Percentiles rank a stretch among this genome's conserved stretches.
Conservation (phyloP, 225 moss, liverwort and hornwort species). For the Neckera pumila region DNA sequence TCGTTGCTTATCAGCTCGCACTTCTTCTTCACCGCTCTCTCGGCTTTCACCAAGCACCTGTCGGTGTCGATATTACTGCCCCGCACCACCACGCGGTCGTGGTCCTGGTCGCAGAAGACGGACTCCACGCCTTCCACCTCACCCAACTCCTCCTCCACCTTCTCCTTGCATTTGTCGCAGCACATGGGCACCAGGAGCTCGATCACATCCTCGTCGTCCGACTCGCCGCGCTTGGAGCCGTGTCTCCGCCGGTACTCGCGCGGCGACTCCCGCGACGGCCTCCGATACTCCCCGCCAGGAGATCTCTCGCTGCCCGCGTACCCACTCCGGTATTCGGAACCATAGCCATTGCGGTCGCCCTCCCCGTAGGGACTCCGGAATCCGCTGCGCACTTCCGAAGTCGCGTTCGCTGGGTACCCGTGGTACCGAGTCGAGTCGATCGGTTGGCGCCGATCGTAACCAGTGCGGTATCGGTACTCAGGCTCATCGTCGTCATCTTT, state of each 20-base stretch:
- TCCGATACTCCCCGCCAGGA: not conserved
- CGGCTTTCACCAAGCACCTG: conserved; percentile 22
- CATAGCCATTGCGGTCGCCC: conserved; percentile 3
- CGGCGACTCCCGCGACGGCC: not conserved
- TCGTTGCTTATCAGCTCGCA: conserved; percentile 16
- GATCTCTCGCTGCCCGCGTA: not conserved
- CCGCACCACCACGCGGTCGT: conserved; percentile 15
- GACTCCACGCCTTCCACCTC: conserved; percentile 34
- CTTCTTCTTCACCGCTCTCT: conserved; percentile 41
- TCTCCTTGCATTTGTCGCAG: conserved; percentile 48
- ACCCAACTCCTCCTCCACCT: conserved; percentile 33
- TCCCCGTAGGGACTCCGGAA: conserved; percentile 7
- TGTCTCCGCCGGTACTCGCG: not conserved
- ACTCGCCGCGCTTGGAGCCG: not conserved
- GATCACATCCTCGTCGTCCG: conserved; percentile 4
- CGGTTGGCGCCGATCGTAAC: conserved; percentile 7
- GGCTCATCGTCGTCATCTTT: conserved; percentile 17
- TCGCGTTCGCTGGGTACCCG: not conserved
- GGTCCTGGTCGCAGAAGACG: conserved; percentile 19
- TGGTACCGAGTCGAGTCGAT: conserved; percentile 11
- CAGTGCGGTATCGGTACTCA: conserved; percentile 16
- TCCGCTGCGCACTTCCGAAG: conserved; percentile 5
- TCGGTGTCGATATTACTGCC: conserved; percentile 20
- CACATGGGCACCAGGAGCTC: conserved; percentile 44
- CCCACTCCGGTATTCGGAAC: not conserved